Evolutionary conservation across 2,329 filamentous ascomycete species (phyloP), one percentile per base, ranked within the genome.

Genomic region (Chaetomium globosum): DNA sequence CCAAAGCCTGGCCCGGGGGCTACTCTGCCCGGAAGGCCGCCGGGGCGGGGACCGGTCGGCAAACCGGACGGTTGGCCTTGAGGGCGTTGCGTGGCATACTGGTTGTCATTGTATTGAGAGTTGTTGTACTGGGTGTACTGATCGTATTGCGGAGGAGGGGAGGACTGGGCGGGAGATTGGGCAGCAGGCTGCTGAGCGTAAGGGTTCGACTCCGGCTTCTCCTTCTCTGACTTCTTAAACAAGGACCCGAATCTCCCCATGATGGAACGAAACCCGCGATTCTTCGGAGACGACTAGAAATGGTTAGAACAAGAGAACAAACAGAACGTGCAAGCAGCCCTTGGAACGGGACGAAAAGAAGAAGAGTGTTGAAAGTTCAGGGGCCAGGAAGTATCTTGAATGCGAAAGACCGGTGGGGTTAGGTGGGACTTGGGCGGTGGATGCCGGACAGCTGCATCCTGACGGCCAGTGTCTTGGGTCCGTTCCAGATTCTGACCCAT

Each of bases 101-200:
- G 76, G 73, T 63, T 65, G 59, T 26, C 46, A 58, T 63, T 54
- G 59, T 64, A 65, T 33, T 63, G 63, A 36, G 53, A 31, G 16
- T 54, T 2, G 19, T 62, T 53, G 74, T 61, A 81, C 48, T 30
- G 76, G 52, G 43, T 28, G 59, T 65, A 63, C 49, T 63, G 63
- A 43, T 59, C 12, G 74, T 69, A 63, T 77, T 77, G 65, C 79
- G 78, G 16, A 8, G 65, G 33, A 7, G 74, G 81, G 76, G 83
- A 80, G 71, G 86, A 87, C 30, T 84, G 83, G 67, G 87, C 85
- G 76, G 83, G 80, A 71, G 86, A 87, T 30, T 84, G 83, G 67
- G 87, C 85, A 68, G 76, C 77, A 62, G 74, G 75, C 61, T 81
- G 78, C 74, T 85, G 81, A 60, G 85, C 85, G 71, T 89, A 88